Evolutionary conservation across 805 yeast genomes (phyloP).

Genomic region (Pichia deserticola): DNA sequence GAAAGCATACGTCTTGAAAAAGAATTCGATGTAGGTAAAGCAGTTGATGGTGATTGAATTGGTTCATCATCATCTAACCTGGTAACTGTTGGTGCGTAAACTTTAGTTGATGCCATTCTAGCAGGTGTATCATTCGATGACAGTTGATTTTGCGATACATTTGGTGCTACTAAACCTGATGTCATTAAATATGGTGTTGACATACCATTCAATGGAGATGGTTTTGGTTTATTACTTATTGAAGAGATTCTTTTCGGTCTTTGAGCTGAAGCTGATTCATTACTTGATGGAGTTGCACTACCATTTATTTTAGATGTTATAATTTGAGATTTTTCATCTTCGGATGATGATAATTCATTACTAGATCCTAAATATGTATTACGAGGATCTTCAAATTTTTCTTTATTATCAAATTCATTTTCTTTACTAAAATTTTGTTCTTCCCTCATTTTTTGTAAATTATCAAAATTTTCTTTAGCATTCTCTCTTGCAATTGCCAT

Average conservation of each 20-base stretch:
- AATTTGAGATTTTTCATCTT: not conserved
- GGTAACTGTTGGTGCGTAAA: conserved; percentile 27
- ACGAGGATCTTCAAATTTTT: conserved; percentile 1
- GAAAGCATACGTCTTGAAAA: conserved; percentile 21
- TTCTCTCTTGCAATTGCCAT: conserved; percentile 77
- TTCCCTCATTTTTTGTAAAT: conserved; percentile 34
- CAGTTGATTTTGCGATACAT: conserved; percentile 13
- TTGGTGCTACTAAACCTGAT: conserved; percentile 53
- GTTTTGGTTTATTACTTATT: conserved; percentile 29
- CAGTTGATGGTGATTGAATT: conserved; percentile 2
- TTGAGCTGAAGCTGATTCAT: conserved; percentile 13
- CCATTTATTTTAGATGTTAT: conserved; percentile 16
- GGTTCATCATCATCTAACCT: conserved; percentile 18
- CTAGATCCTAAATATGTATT: not conserved
- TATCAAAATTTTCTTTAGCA: conserved; percentile 45
- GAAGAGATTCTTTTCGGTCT: conserved; percentile 32
- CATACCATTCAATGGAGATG: conserved; percentile 36
- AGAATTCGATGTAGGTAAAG: conserved; percentile 2
- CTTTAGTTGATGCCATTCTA: conserved; percentile 14
- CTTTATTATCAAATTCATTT: not conserved
- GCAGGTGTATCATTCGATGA: conserved; percentile 4
- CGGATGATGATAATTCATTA: not conserved
- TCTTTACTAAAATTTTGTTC: conserved; percentile 11
- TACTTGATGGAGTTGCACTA: conserved; percentile 27
- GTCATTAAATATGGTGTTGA: conserved; percentile 64